These are phyloP conservation scores for Lagerstroemia speciosa DNA, from an alignment of 345 rosid species.

Conservation along the genomic window DNA sequence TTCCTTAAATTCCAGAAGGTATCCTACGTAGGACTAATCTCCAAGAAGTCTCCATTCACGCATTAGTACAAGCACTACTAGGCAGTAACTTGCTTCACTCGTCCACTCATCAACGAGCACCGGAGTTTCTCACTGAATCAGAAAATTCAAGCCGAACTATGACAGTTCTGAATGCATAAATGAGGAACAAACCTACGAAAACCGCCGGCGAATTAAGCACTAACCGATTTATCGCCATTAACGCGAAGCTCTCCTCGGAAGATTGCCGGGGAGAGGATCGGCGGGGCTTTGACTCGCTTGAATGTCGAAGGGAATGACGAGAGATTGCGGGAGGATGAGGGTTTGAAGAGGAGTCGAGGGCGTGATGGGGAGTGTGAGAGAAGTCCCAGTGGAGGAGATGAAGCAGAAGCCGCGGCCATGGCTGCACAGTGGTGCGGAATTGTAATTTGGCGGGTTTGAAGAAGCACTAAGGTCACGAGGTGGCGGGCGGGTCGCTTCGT, in stretches of 20 bases:
- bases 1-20: neutral
- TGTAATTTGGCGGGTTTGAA: neutral
- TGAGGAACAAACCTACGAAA: neutral
- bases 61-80: constrained; percentile 1
- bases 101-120: neutral
- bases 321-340: neutral
- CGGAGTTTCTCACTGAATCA: neutral
- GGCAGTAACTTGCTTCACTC: neutral
- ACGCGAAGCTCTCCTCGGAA: neutral
- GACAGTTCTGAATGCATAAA: neutral
- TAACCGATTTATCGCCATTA: neutral
- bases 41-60: neutral
- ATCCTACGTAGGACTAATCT: neutral
- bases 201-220: neutral
- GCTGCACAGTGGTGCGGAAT: neutral
- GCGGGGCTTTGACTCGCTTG: neutral
- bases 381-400: neutral
- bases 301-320: neutral
- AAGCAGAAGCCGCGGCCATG: neutral
- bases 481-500: no score
- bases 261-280: neutral
- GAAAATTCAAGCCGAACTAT: neutral
- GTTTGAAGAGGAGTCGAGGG: neutral
- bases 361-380: neutral
- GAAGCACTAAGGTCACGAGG: no score